Evolutionary conservation across 2,329 filamentous ascomycete genomes (phyloP).

Genomic region (Triangularia setosa): DNA sequence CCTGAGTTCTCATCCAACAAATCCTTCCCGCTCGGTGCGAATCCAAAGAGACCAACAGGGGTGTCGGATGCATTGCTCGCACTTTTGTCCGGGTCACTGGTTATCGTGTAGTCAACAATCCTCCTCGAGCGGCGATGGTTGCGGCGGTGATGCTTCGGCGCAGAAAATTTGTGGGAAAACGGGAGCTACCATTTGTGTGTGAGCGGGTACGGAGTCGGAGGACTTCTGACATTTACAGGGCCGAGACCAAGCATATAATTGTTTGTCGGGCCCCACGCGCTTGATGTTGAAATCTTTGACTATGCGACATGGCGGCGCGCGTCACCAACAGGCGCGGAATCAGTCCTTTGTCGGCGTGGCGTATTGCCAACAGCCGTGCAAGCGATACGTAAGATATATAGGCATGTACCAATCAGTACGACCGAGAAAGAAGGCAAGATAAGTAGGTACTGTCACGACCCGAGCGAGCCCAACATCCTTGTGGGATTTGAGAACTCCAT

Average conservation of each 20-base stretch:
- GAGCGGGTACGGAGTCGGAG: background rate
- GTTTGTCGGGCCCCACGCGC: background rate
- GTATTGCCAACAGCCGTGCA: background rate
- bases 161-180: background rate
- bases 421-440: no score
- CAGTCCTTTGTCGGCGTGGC: background rate
- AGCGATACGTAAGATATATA: background rate
- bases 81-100: background rate
- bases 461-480: no score
- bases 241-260: background rate
- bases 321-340: background rate
- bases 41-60: background rate
- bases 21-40: background rate
- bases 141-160: background rate
- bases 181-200: background rate
- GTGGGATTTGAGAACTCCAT: background rate
- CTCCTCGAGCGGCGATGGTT: background rate
- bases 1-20: background rate
- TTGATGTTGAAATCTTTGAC: background rate
- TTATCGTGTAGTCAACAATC: background rate
- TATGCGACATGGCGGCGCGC: background rate
- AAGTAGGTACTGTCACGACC: no score
- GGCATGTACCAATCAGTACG: no score
- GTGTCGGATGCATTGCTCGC: background rate
- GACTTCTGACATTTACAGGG: background rate